Base-by-base conservation (phyloP, 2,329 filamentous ascomycete genomes). In the Ramichloridium luteum region DNA sequence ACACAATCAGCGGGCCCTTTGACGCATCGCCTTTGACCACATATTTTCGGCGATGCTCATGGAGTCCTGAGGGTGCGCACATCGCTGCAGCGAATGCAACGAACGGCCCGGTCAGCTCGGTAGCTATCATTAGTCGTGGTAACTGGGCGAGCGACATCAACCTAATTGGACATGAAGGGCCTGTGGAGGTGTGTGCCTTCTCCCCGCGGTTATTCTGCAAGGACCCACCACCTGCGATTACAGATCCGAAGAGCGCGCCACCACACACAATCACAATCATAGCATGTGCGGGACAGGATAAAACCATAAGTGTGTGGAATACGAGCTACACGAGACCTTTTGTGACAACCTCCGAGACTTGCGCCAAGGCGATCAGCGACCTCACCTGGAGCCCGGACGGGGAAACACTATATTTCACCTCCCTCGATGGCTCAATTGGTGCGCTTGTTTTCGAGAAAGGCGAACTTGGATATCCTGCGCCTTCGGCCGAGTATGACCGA, bases 101-200 rank as follows among this genome's bases (percentile, higher is more conserved):
- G 13, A 98, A 98, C 52, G 90, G 90, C 0, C 92, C 90, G 2
- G 90, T 98, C 14, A 94, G 84, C 60, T 93, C 88, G 1, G 88
- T 96, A 17, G 88, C 90, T 4, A 96, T 98, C 36, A 84, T 98
- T 34, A 85, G 90, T 51, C 79, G 90, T 45, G 80, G 82, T 12
- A 73, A 74, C 22, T 98, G 92, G 90, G 85, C 93, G 49, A 85
- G 84, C 41, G 85, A 98, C 50, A 96, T 96, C 60, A 94, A 93
- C 54, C 59, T 98, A 38, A 94, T 98, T 38, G 90, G 90, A 6
- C 90, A 98, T 53, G 90, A 98, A 65, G 88, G 83, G 0, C 90
- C 90, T 0, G 90, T 92, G 0, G 90, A 98, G 60, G 90, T 98
- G 3, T 94, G 88, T 64, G 83, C 90, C 44, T 98, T 98, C 55